Percentiles rank a stretch among this genome's conserved stretches.
Conservation (phyloP, 2,329 filamentous ascomycete genomes). For the Hirsutella minnesotensis region DNA sequence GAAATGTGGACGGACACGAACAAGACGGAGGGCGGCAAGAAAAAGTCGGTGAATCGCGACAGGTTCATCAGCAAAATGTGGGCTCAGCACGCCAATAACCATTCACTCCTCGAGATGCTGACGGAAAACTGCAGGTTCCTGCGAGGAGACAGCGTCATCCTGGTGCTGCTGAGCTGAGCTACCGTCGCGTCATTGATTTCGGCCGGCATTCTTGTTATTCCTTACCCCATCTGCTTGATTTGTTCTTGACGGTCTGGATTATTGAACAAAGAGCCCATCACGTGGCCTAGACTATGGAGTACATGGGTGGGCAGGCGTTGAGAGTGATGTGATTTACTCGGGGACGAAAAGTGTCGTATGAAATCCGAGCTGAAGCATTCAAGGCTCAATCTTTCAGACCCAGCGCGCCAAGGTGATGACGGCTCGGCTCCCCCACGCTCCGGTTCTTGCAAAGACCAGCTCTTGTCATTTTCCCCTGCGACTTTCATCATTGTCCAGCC, state of each 20-base stretch:
- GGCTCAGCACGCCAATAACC: conserved; percentile 22
- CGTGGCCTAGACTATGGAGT: conserved; percentile 17
- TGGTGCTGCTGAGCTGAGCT: conserved; percentile 64
- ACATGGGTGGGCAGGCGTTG: conserved; percentile 23
- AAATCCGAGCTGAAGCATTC: neutral
- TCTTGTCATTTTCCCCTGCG: too few species aligned
- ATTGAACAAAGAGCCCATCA: conserved; percentile 9
- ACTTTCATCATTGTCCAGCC: neutral
- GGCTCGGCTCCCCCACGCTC: too few species aligned
- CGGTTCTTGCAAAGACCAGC: too few species aligned
- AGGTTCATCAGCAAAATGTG: conserved; percentile 96
- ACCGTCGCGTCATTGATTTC: neutral
- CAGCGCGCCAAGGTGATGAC: neutral
- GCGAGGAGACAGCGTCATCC: conserved; percentile 76
- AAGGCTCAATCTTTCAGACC: neutral
- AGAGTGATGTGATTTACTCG: conserved; percentile 3
- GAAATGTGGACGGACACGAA: conserved; percentile 99
- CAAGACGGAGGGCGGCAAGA: conserved; percentile 62
- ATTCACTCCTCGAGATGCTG: too few species aligned
- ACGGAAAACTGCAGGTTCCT: conserved; percentile 76
- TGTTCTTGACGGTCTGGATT: neutral
- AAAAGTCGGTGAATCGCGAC: conserved; percentile 79
- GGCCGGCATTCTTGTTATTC: neutral
- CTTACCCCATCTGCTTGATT: neutral
- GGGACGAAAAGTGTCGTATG: neutral